phyloP scores from a whole-genome alignment of 805 yeast species.

The Nakazawaea ishiwadae region DNA sequence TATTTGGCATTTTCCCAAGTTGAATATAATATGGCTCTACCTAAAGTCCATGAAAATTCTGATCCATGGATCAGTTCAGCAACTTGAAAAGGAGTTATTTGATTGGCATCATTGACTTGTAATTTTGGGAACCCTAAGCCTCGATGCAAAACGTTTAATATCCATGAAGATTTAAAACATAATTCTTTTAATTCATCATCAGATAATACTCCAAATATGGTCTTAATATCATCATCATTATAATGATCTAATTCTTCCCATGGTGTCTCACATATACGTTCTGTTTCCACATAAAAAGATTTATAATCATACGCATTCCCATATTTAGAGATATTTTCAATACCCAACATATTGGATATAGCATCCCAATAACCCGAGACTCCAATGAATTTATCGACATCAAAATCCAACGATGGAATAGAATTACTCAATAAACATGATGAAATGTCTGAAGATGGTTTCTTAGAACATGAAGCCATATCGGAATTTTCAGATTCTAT shows the following conservation, averaged over 20 bases:
- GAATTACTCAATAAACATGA: constrained; percentile 49
- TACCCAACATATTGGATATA: constrained; percentile 39
- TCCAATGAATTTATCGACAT: constrained; percentile 53
- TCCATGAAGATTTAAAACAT: constrained; percentile 62
- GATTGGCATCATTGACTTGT: constrained; percentile 36
- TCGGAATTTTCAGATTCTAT: constrained; percentile 14
- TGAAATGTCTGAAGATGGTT: constrained; percentile 25
- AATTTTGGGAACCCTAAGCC: constrained; percentile 57
- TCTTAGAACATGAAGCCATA: constrained; percentile 17
- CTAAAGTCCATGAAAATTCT: constrained; percentile 94
- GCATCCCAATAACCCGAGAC: constrained; percentile 69
- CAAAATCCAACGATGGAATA: constrained; percentile 54
- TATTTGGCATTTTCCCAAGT: constrained; percentile 46
- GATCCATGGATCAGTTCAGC: constrained; percentile 76
- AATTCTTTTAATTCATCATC: constrained; percentile 44
- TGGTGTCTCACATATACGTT: constrained; percentile 40
- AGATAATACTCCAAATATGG: constrained; percentile 24
- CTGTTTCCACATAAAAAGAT: constrained; percentile 38
- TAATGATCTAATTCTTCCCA: constrained; percentile 32
- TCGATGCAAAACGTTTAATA: constrained; percentile 50
- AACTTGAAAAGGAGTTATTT: constrained; percentile 71
- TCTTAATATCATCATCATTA: constrained; percentile 22
- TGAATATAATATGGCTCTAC: constrained; percentile 63
- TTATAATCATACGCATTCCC: constrained; percentile 40
- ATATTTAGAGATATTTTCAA: constrained; percentile 21